Percentiles rank a stretch among this genome's conserved stretches.
These are phyloP conservation scores for Colletotrichum spinosum DNA, from an alignment of 2,329 filamentous ascomycete species.

Conservation along the genomic window DNA sequence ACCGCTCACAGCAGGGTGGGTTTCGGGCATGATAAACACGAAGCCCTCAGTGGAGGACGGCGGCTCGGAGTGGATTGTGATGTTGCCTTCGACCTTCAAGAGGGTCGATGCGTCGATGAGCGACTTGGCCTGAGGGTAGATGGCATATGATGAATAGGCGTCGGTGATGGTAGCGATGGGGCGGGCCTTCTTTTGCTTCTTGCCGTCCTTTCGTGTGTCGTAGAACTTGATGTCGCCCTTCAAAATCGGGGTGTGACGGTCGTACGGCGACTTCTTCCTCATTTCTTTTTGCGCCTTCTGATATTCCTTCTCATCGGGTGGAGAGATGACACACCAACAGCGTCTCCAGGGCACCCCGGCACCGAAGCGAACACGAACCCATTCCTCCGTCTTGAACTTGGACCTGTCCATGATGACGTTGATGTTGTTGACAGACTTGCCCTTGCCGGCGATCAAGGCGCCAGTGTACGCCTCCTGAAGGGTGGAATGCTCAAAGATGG, in stretches of 20 bases:
- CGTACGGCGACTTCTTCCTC: conserved; percentile 86
- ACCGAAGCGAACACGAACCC: conserved; percentile 94
- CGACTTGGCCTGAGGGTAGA: conserved; percentile 94
- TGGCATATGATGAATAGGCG: conserved; percentile 91
- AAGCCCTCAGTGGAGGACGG: conserved; percentile 89
- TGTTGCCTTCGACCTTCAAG: conserved; percentile 91
- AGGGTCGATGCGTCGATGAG: conserved; percentile 95
- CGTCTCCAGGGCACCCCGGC: conserved; percentile 95
- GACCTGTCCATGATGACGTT: conserved; percentile 87
- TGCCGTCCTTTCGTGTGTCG: conserved; percentile 78
- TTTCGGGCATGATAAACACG: conserved; percentile 97
- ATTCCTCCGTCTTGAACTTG: conserved; percentile 84
- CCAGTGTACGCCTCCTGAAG: conserved; percentile 97
- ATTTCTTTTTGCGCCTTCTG: conserved; percentile 84
- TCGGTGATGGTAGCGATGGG: conserved; percentile 94
- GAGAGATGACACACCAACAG: conserved; percentile 95
- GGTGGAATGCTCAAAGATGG: conserved; percentile 94
- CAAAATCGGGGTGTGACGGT: conserved; percentile 74
- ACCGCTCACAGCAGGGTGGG: conserved; percentile 88
- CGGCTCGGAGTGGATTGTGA: conserved; percentile 85
- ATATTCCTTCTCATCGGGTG: conserved; percentile 93
- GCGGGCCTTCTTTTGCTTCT: conserved; percentile 89
- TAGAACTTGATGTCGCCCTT: conserved; percentile 97
- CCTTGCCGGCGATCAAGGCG: conserved; percentile 94
- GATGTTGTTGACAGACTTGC: conserved; percentile 90